Evolutionary conservation across 805 yeast genomes (phyloP).

Genomic region (Lipomyces starkeyi): DNA sequence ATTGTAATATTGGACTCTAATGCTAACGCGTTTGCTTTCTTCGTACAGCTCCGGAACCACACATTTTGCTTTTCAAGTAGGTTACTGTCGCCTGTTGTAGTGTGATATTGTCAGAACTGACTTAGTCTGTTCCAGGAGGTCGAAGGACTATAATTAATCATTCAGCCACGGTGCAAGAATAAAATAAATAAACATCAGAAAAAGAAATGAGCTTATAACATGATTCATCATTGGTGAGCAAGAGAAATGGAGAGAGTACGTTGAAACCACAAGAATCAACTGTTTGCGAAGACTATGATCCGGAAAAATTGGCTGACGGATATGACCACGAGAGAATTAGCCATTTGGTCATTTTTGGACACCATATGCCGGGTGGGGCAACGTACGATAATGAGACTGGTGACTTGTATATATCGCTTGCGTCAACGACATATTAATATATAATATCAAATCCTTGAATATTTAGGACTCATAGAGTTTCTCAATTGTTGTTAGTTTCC

Average conservation of each 20-base stretch:
- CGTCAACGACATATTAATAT: neutral
- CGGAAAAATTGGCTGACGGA: neutral
- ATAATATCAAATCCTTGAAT: neutral
- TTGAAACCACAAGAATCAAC: neutral
- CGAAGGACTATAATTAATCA: slow-evolving; percentile 14
- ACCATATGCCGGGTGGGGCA: neutral
- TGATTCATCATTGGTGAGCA: neutral
- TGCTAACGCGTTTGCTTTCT: neutral
- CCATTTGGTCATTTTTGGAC: neutral
- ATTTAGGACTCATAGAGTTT: no score
- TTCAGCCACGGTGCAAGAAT: neutral
- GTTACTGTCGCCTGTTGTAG: neutral
- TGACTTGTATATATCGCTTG: neutral
- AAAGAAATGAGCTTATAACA: neutral
- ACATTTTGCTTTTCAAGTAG: slow-evolving; percentile 79
- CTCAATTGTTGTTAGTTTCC: no score
- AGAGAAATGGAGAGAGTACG: neutral
- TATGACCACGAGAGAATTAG: neutral
- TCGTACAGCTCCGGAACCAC: slow-evolving; percentile 88
- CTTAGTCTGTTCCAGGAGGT: slow-evolving; percentile 1
- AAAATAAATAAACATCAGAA: neutral
- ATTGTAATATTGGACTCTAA: neutral
- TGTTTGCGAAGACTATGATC: neutral
- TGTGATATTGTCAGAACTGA: neutral
- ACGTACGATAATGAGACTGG: neutral